Evolutionary conservation across 2,329 filamentous ascomycete genomes (phyloP).

Genomic region (Golovinomyces cichoracearum): DNA sequence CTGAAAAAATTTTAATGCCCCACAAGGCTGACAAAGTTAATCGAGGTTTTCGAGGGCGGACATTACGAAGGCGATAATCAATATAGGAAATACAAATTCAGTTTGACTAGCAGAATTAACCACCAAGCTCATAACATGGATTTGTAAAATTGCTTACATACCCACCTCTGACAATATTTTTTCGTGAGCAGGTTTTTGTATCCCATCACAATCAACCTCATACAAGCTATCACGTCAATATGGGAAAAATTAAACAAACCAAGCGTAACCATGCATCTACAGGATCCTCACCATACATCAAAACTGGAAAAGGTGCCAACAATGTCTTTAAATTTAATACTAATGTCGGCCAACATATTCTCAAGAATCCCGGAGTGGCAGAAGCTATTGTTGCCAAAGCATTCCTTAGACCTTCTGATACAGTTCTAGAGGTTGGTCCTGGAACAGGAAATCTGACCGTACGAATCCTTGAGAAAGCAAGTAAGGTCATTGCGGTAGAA

Average conservation of each 20-base stretch:
- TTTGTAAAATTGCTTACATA: no score
- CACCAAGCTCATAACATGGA: no score
- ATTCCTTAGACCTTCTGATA: constrained; percentile 66
- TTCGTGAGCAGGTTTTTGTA: no score
- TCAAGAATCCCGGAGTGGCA: constrained; percentile 73
- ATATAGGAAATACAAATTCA: no score
- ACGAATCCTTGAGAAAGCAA: constrained; percentile 65
- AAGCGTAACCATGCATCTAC: constrained; percentile 14
- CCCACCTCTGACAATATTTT: no score
- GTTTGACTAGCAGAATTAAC: no score
- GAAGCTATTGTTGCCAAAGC: constrained; percentile 68
- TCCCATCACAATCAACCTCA: no score
- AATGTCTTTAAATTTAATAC: constrained; percentile 81
- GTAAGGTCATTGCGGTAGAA: constrained; percentile 62
- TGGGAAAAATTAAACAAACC: constrained; percentile 15
- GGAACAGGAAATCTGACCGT: constrained; percentile 77
- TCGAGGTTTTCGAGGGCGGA: no score
- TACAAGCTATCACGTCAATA: no score
- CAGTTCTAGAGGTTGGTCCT: constrained; percentile 71
- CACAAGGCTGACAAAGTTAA: no score
- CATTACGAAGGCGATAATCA: no score
- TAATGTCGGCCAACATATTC: constrained; percentile 43
- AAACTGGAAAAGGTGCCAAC: constrained; percentile 23
- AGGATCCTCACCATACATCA: constrained; percentile 10
- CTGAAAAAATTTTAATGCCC: no score